Evolutionary conservation across 805 yeast species (phyloP).

Genomic region (Brettanomyces nanus): DNA sequence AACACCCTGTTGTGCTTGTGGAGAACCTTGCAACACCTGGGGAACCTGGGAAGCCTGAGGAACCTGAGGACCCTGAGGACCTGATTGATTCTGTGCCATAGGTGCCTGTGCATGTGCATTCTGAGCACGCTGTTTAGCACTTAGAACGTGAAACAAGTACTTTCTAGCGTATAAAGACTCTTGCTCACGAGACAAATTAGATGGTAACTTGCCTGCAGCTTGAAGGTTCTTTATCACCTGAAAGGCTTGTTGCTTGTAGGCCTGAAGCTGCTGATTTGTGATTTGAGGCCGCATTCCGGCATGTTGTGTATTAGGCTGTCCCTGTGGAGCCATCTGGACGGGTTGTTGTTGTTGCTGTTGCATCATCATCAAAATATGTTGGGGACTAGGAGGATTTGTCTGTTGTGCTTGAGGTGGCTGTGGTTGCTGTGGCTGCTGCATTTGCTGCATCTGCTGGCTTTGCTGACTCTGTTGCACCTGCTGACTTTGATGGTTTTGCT

Average conservation of each 20-base stretch:
- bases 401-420: not conserved
- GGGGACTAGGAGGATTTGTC: not conserved
- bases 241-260: constrained; percentile 27
- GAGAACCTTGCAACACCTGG: too few relatives aligned
- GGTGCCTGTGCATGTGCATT: constrained; percentile 7
- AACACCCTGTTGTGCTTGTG: not conserved
- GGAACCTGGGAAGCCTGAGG: too few relatives aligned
- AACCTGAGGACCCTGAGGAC: not conserved
- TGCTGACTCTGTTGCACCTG: constrained; percentile 8
- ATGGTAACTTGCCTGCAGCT: constrained; percentile 25
- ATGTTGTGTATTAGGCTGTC: constrained; percentile 4
- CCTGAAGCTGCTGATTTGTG: constrained; percentile 21
- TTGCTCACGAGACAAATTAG: constrained; percentile 26
- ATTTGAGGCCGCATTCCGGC: constrained; percentile 9
- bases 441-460: constrained; percentile 2
- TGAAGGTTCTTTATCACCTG: constrained; percentile 28
- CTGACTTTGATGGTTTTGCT: constrained; percentile 24
- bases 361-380: not conserved
- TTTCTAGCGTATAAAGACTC: constrained; percentile 27
- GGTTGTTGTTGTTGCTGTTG: constrained; percentile 7
- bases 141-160: constrained; percentile 23
- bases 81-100: not conserved
- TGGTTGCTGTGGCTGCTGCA: not conserved
- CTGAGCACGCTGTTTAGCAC: constrained; percentile 10
- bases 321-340: constrained; percentile 1